Percentiles rank a stretch among this genome's conserved stretches.
Conservation (phyloP, 176 grass and related monocot genomes). For the Zoysia japonica region DNA sequence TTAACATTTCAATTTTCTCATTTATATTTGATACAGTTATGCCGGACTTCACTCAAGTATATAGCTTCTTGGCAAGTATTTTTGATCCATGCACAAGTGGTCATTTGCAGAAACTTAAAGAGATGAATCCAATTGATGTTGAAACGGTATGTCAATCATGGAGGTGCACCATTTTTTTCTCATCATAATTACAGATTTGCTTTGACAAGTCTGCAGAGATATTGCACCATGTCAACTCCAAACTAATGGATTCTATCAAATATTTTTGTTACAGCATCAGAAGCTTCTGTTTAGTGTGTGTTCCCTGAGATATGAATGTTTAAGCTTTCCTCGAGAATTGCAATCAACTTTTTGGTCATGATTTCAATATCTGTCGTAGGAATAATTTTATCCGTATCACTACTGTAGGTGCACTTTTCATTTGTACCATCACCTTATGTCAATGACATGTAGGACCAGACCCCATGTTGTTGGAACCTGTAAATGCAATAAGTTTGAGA, state of each 20-base stretch:
- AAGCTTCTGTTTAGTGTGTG: conserved; percentile 2
- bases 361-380: conserved; percentile 9
- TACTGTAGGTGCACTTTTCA: too few species aligned
- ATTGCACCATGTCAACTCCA: conserved; percentile 23
- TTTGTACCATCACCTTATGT: too few species aligned
- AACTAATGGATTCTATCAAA: conserved; percentile 24
- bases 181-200: not conserved
- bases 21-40: conserved; percentile 58
- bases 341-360: conserved; percentile 3
- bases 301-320: not conserved
- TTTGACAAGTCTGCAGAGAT: not conserved
- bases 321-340: not conserved
- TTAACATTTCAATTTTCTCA: conserved; percentile 32
- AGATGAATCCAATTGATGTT: conserved; percentile 99
- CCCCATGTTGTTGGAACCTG: conserved; percentile 17
- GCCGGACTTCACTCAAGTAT: conserved; percentile 94
- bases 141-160: conserved; percentile 71
- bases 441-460: too few species aligned
- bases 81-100: conserved; percentile 94
- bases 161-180: conserved; percentile 13
- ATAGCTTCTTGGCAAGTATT: conserved; percentile 86
- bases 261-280: not conserved
- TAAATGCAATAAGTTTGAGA: not conserved
- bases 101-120: conserved; percentile 92
- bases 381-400: too few species aligned